These are phyloP conservation scores for Lasiodiplodia hormozganensis DNA, from an alignment of 2,329 filamentous ascomycete species.

Conservation along the genomic window DNA sequence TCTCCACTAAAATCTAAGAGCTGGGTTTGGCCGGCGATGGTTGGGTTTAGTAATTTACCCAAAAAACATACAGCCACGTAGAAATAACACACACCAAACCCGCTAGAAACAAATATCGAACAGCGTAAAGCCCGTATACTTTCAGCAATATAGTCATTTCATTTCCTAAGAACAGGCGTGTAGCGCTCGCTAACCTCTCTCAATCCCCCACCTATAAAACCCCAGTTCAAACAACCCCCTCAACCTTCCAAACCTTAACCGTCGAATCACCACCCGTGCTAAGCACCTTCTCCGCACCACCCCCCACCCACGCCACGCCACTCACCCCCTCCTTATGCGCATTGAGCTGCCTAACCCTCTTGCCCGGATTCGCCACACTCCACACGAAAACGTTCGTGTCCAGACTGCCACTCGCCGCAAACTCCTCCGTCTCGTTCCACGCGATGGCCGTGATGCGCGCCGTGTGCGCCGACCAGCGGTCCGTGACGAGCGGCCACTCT, in stretches of 20 bases:
- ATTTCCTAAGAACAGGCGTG: too few relatives aligned
- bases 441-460: constrained; percentile 70
- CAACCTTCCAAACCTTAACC: constrained; percentile 85
- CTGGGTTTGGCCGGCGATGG: too few relatives aligned
- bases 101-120: too few relatives aligned
- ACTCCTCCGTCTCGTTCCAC: constrained; percentile 76
- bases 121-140: too few relatives aligned
- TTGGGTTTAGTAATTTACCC: too few relatives aligned
- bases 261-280: constrained; percentile 88
- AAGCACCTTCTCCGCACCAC: constrained; percentile 65
- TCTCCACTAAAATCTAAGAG: too few relatives aligned
- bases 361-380: constrained; percentile 83
- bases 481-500: constrained; percentile 74
- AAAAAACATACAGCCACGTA: too few relatives aligned
- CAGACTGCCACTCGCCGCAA: constrained; percentile 82
- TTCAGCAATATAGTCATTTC: too few relatives aligned
- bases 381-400: constrained; percentile 95
- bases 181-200: too few relatives aligned
- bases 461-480: constrained; percentile 77
- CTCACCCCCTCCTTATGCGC: constrained; percentile 97
- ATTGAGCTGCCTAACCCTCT: constrained; percentile 81
- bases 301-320: constrained; percentile 77
- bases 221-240: constrained; percentile 58
- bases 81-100: too few relatives aligned
- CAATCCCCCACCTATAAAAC: too few relatives aligned